Conservation (phyloP, 202 grass and related monocot genomes). For the Alloteropsis angusta region DNA sequence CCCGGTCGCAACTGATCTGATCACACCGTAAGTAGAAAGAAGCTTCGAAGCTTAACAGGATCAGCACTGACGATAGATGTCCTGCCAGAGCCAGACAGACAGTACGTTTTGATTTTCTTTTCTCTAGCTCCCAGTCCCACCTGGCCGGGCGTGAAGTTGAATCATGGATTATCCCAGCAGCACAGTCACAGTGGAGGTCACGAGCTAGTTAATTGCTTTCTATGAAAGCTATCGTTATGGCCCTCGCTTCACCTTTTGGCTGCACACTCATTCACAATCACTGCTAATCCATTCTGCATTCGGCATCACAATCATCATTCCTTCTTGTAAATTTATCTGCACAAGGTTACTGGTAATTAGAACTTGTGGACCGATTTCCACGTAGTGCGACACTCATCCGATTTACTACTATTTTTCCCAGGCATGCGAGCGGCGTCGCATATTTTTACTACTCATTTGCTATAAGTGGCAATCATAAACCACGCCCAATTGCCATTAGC, state of each 20-base stretch:
- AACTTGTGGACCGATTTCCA: not conserved
- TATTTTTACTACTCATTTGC: not conserved
- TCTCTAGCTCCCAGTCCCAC: not conserved
- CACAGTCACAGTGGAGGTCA: not conserved
- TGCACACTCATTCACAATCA: slow-evolving; percentile 24
- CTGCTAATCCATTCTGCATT: slow-evolving; percentile 18
- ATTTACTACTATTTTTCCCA: not conserved
- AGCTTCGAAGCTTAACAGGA: not conserved
- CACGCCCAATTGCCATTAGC: not conserved
- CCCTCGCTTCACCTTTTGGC: slow-evolving; percentile 7
- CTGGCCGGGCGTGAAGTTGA: not conserved
- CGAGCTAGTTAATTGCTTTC: slow-evolving; percentile 14
- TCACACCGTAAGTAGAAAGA: not conserved
- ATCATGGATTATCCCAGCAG: not conserved
- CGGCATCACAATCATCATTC: slow-evolving; percentile 6
- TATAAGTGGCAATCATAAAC: slow-evolving; percentile 35
- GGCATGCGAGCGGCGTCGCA: not conserved
- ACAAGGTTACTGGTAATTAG: not conserved
- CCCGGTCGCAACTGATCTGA: not conserved
- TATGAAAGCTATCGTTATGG: slow-evolving; percentile 26
- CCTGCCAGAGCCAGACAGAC: not conserved
- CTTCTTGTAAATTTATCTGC: not conserved
- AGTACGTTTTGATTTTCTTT: not conserved
- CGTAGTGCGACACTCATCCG: not conserved
- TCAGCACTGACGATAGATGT: not conserved